A percentile compares a stretch with the other conserved stretches of the same genome.
These are phyloP conservation scores for Penicillium pulvis DNA, from an alignment of 495 filamentous ascomycete genomes.

Conservation along the genomic window DNA sequence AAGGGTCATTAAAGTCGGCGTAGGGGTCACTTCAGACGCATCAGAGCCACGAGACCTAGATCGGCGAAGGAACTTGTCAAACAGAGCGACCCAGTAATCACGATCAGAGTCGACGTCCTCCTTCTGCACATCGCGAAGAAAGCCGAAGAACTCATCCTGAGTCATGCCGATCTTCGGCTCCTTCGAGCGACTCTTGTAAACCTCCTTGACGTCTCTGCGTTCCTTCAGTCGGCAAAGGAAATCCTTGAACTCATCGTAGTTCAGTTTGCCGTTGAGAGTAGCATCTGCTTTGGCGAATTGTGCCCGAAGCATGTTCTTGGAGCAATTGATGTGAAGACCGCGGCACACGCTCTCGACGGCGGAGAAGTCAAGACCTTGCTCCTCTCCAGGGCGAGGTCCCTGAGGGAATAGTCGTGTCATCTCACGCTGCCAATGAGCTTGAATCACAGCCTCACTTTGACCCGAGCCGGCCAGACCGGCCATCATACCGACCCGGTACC, in stretches of 20 bases:
- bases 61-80: constrained; percentile 70
- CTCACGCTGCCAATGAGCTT: constrained; percentile 82
- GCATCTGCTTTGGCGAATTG: constrained; percentile 77
- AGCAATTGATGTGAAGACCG: constrained; percentile 85
- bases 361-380: constrained; percentile 70
- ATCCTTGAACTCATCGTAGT: constrained; percentile 74
- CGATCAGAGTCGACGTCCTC: constrained; percentile 70
- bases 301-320: constrained; percentile 68
- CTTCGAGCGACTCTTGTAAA: constrained; percentile 60
- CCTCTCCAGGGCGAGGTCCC: constrained; percentile 55
- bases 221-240: constrained; percentile 83
- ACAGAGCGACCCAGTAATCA: constrained; percentile 70
- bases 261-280: constrained; percentile 59
- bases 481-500: constrained; percentile 86
- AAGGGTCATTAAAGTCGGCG: constrained; percentile 63
- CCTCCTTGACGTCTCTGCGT: constrained; percentile 72
- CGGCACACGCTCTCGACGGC: constrained; percentile 82
- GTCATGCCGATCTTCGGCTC: constrained; percentile 64
- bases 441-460: constrained; percentile 75
- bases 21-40: constrained; percentile 37
- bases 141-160: constrained; percentile 70
- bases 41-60: constrained; percentile 55
- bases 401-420: constrained; percentile 69
- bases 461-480: constrained; percentile 74
- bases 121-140: constrained; percentile 72